Evolutionary conservation across 164 flowering plant species (phyloP).

Genomic region (Warburgia ugandensis): DNA sequence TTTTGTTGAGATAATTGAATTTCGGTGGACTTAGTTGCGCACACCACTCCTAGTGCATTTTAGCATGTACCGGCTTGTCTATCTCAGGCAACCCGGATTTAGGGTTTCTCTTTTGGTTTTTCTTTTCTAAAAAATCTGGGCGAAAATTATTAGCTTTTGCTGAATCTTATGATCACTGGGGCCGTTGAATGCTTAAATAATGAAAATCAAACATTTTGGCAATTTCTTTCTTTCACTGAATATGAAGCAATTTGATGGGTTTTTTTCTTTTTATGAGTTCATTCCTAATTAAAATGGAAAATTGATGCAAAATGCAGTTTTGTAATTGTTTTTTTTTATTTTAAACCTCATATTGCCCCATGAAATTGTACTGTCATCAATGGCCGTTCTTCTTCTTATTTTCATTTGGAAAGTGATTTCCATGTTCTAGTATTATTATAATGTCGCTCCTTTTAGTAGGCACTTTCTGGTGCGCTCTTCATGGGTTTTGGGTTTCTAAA

Average conservation of each 20-base stretch:
- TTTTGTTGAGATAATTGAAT: neutral
- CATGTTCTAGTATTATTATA: too few species aligned
- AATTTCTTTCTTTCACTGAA: neutral
- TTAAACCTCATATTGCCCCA: too few species aligned
- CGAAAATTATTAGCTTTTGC: neutral
- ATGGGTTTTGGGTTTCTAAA: too few species aligned
- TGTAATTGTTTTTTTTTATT: too few species aligned
- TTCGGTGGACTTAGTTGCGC: neutral
- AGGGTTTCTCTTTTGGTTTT: conserved; percentile 4
- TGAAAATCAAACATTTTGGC: too few species aligned
- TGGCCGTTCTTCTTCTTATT: too few species aligned
- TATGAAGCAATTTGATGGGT: neutral
- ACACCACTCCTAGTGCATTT: neutral
- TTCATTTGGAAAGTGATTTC: too few species aligned
- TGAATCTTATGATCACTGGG: neutral
- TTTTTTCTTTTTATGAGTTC: neutral
- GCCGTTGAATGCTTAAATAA: too few species aligned
- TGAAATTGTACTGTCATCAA: too few species aligned
- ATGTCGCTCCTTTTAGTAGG: too few species aligned
- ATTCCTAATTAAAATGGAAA: neutral
- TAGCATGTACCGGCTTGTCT: neutral
- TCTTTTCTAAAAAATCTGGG: neutral
- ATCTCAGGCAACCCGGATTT: conserved; percentile 1
- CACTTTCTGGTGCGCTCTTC: too few species aligned
- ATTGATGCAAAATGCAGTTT: too few species aligned